phyloP scores from a whole-genome alignment of 352 stramenopile genomes.

The Phytophthora ohioensis region DNA sequence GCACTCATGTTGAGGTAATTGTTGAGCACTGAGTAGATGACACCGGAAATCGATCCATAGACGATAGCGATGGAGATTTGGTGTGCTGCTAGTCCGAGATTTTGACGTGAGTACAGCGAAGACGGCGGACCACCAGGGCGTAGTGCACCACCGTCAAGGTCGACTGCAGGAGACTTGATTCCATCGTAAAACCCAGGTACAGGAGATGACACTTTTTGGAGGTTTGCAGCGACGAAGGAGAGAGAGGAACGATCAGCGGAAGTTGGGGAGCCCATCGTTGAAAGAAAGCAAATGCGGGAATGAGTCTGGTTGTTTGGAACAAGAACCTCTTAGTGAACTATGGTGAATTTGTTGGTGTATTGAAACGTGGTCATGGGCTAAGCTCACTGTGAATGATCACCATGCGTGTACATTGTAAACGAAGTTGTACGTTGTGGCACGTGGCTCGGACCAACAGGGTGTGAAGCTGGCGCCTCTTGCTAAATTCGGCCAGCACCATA shows the following conservation, averaged over 20 bases:
- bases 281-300: background rate
- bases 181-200: slow-evolving; percentile 20
- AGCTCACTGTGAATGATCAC: slow-evolving; percentile 16
- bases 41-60: slow-evolving; percentile 40
- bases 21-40: slow-evolving; percentile 57
- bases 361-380: background rate
- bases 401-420: background rate
- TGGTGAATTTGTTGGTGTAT: background rate
- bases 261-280: slow-evolving; percentile 18
- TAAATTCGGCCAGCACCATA: slow-evolving; percentile 10
- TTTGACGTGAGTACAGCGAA: slow-evolving; percentile 39
- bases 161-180: slow-evolving; percentile 24
- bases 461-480: background rate
- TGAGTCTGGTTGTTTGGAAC: background rate
- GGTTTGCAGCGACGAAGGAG: slow-evolving; percentile 7
- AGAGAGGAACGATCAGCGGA: slow-evolving; percentile 17
- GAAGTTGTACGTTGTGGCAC: slow-evolving; percentile 4
- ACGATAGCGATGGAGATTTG: slow-evolving; percentile 47
- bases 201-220: slow-evolving; percentile 26
- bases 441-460: slow-evolving; percentile 27
- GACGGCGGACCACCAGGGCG: slow-evolving; percentile 43
- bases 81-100: slow-evolving; percentile 53
- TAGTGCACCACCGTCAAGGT: slow-evolving; percentile 41
- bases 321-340: background rate
- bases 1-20: slow-evolving; percentile 65